Evolutionary conservation across 495 filamentous ascomycete genomes (phyloP).

Genomic region (Entonaema liquescens): DNA sequence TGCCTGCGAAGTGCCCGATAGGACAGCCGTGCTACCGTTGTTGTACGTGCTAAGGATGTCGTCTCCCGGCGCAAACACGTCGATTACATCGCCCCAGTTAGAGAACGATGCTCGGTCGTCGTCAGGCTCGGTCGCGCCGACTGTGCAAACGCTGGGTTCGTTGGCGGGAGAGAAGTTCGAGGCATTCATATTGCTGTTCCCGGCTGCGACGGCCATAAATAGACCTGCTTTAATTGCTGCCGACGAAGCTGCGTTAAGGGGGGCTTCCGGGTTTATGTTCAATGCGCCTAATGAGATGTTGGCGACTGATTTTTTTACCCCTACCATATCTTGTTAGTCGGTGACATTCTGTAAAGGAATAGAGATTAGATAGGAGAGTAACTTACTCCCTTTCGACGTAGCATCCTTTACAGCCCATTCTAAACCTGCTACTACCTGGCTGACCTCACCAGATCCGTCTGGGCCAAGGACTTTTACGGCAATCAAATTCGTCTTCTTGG

Average conservation of each 20-base stretch:
- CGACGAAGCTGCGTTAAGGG: slow-evolving; percentile 54
- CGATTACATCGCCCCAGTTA: slow-evolving; percentile 62
- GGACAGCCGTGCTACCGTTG: slow-evolving; percentile 49
- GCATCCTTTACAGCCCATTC: slow-evolving; percentile 57
- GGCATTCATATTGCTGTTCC: slow-evolving; percentile 49
- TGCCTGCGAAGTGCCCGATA: slow-evolving; percentile 65
- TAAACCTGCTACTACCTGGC: slow-evolving; percentile 61
- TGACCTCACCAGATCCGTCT: slow-evolving; percentile 48
- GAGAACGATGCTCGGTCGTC: slow-evolving; percentile 60
- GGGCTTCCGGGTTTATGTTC: slow-evolving; percentile 43
- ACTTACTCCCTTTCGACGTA: slow-evolving; percentile 36
- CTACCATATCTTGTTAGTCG: slow-evolving; percentile 16
- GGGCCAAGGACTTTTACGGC: slow-evolving; percentile 52
- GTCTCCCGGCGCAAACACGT: slow-evolving; percentile 56
- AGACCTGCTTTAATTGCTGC: slow-evolving; percentile 53
- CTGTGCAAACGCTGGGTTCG: slow-evolving; percentile 59
- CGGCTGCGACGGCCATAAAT: slow-evolving; percentile 56
- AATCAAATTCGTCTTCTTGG: slow-evolving; percentile 48
- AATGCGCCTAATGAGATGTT: slow-evolving; percentile 60
- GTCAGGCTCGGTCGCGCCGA: slow-evolving; percentile 55
- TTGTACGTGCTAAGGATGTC: slow-evolving; percentile 47
- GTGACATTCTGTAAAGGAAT: background rate
- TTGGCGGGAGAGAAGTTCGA: slow-evolving; percentile 56
- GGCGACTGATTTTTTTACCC: slow-evolving; percentile 48
- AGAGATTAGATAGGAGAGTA: background rate